Conservation (phyloP, 129 eudicot species). For the Ambrosia artemisiifolia region DNA sequence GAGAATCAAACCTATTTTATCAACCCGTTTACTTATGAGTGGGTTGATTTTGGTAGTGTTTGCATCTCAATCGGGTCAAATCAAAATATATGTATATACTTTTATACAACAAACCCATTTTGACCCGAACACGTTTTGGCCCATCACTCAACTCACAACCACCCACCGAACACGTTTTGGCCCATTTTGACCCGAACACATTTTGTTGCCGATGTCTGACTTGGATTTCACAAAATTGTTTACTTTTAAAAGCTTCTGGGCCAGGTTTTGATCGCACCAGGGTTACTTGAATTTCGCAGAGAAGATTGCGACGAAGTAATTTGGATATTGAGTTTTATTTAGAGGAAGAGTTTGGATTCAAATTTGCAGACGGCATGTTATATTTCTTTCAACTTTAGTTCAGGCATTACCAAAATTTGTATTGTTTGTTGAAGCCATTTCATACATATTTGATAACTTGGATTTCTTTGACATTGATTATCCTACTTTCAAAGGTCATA, state of each 20-base stretch:
- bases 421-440: neutral
- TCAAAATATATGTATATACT: neutral
- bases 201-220: neutral
- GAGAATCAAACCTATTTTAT: neutral
- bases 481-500: neutral
- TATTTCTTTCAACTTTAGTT: slow-evolving; percentile 4
- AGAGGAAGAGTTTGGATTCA: slow-evolving; percentile 22
- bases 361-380: slow-evolving; percentile 5
- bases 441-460: neutral
- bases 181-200: too few species aligned
- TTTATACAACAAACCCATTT: neutral
- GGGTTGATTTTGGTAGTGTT: neutral
- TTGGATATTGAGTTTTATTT: slow-evolving; percentile 17
- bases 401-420: neutral
- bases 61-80: neutral
- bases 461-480: slow-evolving; percentile 12
- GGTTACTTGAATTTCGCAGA: slow-evolving; percentile 11
- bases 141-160: too few species aligned
- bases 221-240: neutral
- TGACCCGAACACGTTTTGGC: neutral
- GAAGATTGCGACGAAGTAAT: slow-evolving; percentile 1
- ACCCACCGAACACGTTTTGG: neutral
- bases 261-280: slow-evolving; percentile 3
- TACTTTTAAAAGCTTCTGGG: neutral
- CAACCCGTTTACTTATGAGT: neutral